Base-by-base conservation (phyloP, 768 basidiomycete genomes). In the Podaxis sp. region DNA sequence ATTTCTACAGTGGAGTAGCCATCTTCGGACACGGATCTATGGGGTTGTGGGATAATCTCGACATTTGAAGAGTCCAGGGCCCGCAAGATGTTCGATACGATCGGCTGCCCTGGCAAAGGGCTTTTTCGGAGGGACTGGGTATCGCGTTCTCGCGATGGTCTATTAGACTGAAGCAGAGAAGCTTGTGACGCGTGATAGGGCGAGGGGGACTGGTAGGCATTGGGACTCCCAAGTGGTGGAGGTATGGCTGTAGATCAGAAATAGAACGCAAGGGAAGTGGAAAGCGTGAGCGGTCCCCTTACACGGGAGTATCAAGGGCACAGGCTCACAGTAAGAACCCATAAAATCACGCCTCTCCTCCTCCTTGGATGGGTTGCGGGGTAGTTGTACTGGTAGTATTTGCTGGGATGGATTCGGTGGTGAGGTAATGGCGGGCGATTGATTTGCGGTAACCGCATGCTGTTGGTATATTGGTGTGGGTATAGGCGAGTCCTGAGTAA, bases 11-110 rank as follows among this genome's bases (percentile, higher is more conserved):
- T 68, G 7, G 68, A 68, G 62, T 77, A 72, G 4, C 72, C 73
- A 63, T 67, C 70, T 48, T 79, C 78, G 2, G 76, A 75, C 3
- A 66, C 63, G 0, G 68, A 55, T 80, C 75, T 48, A 66, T 67
- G 59, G 64, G 56, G 46, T 33, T 61, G 20, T 38, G 22, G 38
- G 37, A 65, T 53, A 51, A 50, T 36, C 15, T 56, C 64, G 7
- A 56, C 60, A 17, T 61, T 65, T 7, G 75, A 79, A 0, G 90
- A 87, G 60, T 91, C 89, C 15, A 91, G 76, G 2, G 90, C 80
- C 51, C 77, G 78, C 60, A 90, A 76, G 50, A 89, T 87, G 20
- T 82, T 83, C 13, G 87, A 71, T 0, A 85, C 83, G 10, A 74
- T 77, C 1, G 76, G 76, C 1, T 76, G 72, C 57, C 72, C 65